These are phyloP conservation scores for Barnettozyma wickerhamii DNA, from an alignment of 805 yeast genomes.

Conservation along the genomic window DNA sequence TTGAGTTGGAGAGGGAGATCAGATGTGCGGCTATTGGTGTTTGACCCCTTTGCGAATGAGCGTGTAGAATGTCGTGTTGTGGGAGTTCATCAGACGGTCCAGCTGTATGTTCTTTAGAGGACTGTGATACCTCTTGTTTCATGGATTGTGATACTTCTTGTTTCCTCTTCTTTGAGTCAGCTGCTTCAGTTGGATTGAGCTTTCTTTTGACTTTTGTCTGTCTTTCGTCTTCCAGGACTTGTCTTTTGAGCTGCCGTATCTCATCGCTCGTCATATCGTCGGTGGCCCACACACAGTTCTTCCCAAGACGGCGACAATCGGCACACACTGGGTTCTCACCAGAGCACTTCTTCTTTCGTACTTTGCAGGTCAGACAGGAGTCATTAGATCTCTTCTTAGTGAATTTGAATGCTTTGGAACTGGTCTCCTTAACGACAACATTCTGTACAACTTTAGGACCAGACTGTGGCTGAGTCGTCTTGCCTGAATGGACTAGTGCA, in stretches of 20 bases:
- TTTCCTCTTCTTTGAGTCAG: slow-evolving; percentile 1
- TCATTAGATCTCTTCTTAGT: slow-evolving; percentile 40
- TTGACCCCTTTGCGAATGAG: slow-evolving; percentile 14
- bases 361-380: slow-evolving; percentile 70
- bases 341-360: slow-evolving; percentile 70
- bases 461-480: background rate
- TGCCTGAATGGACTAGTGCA: no score
- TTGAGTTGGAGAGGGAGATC: slow-evolving; percentile 12
- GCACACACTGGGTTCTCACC: slow-evolving; percentile 65
- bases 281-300: slow-evolving; percentile 67
- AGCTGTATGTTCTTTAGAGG: no score
- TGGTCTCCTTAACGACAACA: slow-evolving; percentile 16
- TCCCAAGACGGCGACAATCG: slow-evolving; percentile 60
- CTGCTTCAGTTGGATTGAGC: background rate
- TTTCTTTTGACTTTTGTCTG: slow-evolving; percentile 7
- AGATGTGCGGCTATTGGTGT: slow-evolving; percentile 23
- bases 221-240: slow-evolving; percentile 24
- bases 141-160: no score
- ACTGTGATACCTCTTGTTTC: no score
- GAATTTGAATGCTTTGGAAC: slow-evolving; percentile 20
- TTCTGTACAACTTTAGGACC: slow-evolving; percentile 13
- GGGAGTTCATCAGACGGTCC: slow-evolving; percentile 8
- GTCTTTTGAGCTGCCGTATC: slow-evolving; percentile 24
- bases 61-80: slow-evolving; percentile 11
- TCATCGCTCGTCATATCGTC: slow-evolving; percentile 33